Percentiles rank a stretch among this genome's conserved stretches.
phyloP scores from a whole-genome alignment of 352 stramenopile genomes.

The Phytophthora pistaciae region DNA sequence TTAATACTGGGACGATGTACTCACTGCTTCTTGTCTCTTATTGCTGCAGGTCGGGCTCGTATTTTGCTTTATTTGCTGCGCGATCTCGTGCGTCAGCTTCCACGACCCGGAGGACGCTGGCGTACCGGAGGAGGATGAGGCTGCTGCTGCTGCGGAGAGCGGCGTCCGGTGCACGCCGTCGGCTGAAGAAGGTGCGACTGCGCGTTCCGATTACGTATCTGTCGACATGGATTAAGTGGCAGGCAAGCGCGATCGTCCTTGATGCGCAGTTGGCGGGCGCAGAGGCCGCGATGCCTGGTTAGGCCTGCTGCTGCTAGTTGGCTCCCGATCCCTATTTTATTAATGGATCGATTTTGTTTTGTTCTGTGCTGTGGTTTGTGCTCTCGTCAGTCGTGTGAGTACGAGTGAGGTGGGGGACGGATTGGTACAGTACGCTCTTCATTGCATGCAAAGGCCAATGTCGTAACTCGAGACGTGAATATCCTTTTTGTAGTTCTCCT shows the following conservation, averaged over 20 bases:
- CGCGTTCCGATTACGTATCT: constrained; percentile 64
- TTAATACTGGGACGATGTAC: neutral
- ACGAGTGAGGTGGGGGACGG: neutral
- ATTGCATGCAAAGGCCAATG: neutral
- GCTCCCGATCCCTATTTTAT: constrained; percentile 46
- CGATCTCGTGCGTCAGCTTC: constrained; percentile 78
- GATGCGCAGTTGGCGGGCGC: constrained; percentile 14
- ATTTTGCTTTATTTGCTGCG: constrained; percentile 85
- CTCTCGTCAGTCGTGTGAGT: constrained; percentile 34
- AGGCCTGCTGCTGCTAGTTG: constrained; percentile 24
- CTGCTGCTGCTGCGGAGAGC: constrained; percentile 23
- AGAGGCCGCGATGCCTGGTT: neutral
- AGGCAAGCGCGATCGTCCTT: constrained; percentile 16
- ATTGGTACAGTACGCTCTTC: neutral
- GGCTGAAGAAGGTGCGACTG: constrained; percentile 76
- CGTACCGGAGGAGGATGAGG: constrained; percentile 30
- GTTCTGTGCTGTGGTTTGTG: constrained; percentile 25
- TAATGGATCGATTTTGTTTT: constrained; percentile 46
- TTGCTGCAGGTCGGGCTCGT: constrained; percentile 60
- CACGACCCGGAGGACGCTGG: constrained; percentile 42
- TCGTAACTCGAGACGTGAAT: neutral
- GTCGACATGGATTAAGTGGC: constrained; percentile 63
- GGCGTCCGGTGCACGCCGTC: constrained; percentile 48
- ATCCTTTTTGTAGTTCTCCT: neutral
- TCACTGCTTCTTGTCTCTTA: neutral